Conservation (phyloP, 345 rosid species). For the Nephelium lappaceum region DNA sequence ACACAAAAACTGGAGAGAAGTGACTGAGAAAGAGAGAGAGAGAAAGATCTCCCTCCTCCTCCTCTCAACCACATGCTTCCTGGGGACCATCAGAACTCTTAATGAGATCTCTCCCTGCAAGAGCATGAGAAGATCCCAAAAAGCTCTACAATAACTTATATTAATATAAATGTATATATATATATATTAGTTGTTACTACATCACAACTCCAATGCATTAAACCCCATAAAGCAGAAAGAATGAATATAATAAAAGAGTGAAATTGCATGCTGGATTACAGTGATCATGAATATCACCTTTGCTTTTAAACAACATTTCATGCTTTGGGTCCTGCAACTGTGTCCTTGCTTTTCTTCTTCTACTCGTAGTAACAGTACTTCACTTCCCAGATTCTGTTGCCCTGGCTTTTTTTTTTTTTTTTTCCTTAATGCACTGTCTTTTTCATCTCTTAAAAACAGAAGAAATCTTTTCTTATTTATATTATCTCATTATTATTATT, state of each 20-base stretch:
- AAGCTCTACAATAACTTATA: constrained; percentile 21
- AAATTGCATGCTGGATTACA: constrained; percentile 53
- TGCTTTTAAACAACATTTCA: constrained; percentile 46
- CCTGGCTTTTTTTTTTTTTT: background rate
- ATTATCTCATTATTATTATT: too few species aligned
- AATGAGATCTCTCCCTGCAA: constrained; percentile 15
- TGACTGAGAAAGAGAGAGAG: background rate
- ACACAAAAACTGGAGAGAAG: constrained; percentile 7
- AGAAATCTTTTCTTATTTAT: too few species aligned
- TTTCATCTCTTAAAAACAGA: background rate
- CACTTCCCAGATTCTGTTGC: constrained; percentile 24
- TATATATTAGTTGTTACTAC: constrained; percentile 25
- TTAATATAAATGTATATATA: background rate
- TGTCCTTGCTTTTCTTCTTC: constrained; percentile 25
- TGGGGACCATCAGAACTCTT: constrained; percentile 50
- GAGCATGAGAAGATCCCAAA: constrained; percentile 60
- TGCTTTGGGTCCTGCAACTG: constrained; percentile 41
- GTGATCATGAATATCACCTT: constrained; percentile 25
- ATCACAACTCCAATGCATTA: constrained; percentile 30
- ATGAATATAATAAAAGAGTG: constrained; percentile 9
- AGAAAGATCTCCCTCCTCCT: constrained; percentile 11
- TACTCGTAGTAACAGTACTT: constrained; percentile 31
- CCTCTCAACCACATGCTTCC: constrained; percentile 54
- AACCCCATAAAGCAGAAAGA: constrained; percentile 40
- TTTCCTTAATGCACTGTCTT: too few species aligned